Evolutionary conservation across 1,139 yeast species (phyloP), one percentile per base, ranked within the genome.

Genomic region (Suhomyces bribrorum): DNA sequence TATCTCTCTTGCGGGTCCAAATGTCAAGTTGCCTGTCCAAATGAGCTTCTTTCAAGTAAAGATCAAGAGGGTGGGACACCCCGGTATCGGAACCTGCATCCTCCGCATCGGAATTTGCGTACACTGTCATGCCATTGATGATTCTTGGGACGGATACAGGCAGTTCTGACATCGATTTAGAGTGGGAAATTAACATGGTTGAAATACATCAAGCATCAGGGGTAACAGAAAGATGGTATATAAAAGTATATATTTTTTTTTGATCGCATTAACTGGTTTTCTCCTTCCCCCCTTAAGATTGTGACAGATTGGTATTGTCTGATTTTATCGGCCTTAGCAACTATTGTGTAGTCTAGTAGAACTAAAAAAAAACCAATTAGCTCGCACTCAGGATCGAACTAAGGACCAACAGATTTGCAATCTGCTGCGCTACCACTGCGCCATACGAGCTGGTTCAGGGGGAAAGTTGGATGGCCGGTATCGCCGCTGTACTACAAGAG

Each of bases 371-470:
- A 8, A 20, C 11, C 8, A 8, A 20, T 8, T 8, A 81, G 87
- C 86, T 81, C 78, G 83, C 77, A 74, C 85, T 78, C 87, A 80
- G 88, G 78, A 59, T 82, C 79, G 88, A 82, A 82, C 88, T 80
- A 75, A 77, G 84, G 87, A 82, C 87, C 86, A 81, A 80, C 84
- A 81, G 87, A 81, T 82, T 82, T 82, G 88, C 87, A 82, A 82
- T 82, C 87, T 82, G 84, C 86, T 81, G 86, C 88, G 86, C 86
- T 82, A 82, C 87, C 87, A 78, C 87, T 81, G 86, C 86, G 87
- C 87, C 86, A 81, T 70, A 75, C 82, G 77, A 77, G 83, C 85
- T 49, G 27, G 23, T 20, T 8, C 11, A 20, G 4, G 11, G 8
- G 5, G 11, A 20, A 4, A 20, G 3, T 1, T 4, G 23, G 4